Evolutionary conservation across 2,329 filamentous ascomycete genomes (phyloP).

Genomic region (Ascosphaera acerosa): DNA sequence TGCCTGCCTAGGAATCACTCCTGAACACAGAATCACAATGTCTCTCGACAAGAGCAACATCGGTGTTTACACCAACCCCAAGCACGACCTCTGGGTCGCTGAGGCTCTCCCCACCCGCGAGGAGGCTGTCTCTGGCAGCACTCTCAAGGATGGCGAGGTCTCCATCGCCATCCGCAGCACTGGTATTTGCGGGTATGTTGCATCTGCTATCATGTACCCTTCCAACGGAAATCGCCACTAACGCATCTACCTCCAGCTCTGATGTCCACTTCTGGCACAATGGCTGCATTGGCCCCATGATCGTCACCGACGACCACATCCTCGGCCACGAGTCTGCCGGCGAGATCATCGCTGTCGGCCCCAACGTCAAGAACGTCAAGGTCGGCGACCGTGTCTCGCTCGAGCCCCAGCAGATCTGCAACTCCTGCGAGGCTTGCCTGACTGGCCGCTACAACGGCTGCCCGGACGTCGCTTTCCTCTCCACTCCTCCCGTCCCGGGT

Average conservation of each 20-base stretch:
- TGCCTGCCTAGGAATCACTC: background rate
- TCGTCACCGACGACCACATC: conserved; percentile 69
- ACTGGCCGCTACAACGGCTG: conserved; percentile 92
- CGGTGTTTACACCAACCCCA: conserved; percentile 84
- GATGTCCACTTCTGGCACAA: conserved; percentile 97
- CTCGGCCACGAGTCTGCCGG: conserved; percentile 82
- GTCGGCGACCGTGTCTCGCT: conserved; percentile 78
- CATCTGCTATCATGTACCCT: conserved; percentile 2
- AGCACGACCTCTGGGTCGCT: conserved; percentile 73
- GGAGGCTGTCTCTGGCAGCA: conserved; percentile 36
- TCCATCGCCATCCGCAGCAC: conserved; percentile 78
- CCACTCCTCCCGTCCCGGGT: conserved; percentile 70
- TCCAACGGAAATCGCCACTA: too few species aligned
- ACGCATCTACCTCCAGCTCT: too few species aligned
- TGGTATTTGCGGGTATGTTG: conserved; percentile 66
- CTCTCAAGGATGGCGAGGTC: conserved; percentile 57
- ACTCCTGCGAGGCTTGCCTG: conserved; percentile 69
- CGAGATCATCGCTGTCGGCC: conserved; percentile 43
- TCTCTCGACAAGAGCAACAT: conserved; percentile 45
- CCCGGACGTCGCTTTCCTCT: conserved; percentile 61
- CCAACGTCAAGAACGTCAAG: conserved; percentile 52
- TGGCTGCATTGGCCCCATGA: conserved; percentile 88
- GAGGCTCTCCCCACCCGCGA: conserved; percentile 53
- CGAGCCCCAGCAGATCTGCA: conserved; percentile 85
- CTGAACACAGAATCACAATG: background rate